Percentiles rank a stretch among this genome's conserved stretches.
These are phyloP conservation scores for Jacaranda copaia DNA, from an alignment of 257 asterid genomes.

Conservation along the genomic window DNA sequence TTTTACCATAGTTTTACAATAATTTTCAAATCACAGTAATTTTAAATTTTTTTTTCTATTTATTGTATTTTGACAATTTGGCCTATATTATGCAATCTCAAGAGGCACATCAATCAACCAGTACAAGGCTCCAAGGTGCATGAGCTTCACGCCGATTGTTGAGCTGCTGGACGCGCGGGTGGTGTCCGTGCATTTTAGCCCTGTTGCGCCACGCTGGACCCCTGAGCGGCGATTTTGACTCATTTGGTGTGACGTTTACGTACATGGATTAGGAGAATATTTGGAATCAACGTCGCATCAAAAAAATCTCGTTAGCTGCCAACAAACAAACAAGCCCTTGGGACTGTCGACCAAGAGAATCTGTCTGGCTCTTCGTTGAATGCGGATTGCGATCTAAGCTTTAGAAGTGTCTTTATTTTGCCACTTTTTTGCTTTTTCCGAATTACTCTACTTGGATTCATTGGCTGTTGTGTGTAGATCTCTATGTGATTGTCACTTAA, in stretches of 20 bases:
- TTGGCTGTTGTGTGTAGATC: constrained; percentile 29
- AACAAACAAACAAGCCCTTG: constrained; percentile 41
- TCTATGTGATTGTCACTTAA: not conserved
- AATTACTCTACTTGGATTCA: not conserved
- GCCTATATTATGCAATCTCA: constrained; percentile 75
- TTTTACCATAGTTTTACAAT: too few relatives aligned
- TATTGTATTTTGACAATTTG: too few relatives aligned
- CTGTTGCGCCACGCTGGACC: constrained; percentile 67
- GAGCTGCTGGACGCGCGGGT: constrained; percentile 78
- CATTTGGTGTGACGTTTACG: not conserved
- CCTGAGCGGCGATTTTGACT: constrained; percentile 53
- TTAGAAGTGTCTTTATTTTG: constrained; percentile 33
- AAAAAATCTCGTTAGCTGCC: constrained; percentile 29
- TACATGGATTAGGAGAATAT: not conserved
- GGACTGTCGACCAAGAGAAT: constrained; percentile 36
- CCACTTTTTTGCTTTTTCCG: too few relatives aligned
- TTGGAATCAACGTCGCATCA: not conserved
- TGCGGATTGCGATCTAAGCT: constrained; percentile 38
- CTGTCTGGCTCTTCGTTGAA: constrained; percentile 25
- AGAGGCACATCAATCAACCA: constrained; percentile 89
- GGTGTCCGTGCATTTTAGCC: constrained; percentile 68
- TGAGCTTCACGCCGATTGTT: constrained; percentile 67
- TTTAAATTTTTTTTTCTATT: too few relatives aligned
- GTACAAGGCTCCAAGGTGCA: constrained; percentile 90
- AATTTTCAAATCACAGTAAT: too few relatives aligned